Percentiles rank a stretch among this genome's conserved stretches.
phyloP scores from a whole-genome alignment of 306 rosid genomes.

The Alnus rubra region DNA sequence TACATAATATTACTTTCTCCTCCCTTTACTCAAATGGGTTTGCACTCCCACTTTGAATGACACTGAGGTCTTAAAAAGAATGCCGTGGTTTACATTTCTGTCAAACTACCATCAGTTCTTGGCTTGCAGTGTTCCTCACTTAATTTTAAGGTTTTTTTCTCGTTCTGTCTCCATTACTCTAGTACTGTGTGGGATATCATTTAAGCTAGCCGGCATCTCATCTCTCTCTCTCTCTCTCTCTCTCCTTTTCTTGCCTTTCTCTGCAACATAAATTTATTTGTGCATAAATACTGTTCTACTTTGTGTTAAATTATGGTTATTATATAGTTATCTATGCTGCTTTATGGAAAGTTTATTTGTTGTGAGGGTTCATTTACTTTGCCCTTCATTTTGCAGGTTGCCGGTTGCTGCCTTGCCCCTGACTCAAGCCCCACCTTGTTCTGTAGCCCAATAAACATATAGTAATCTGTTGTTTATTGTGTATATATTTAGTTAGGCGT shows the following conservation, averaged over 20 bases:
- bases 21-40: not conserved
- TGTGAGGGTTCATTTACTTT: not conserved
- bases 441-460: slow-evolving; percentile 27
- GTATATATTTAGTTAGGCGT: not conserved
- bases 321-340: not conserved
- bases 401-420: slow-evolving; percentile 12
- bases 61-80: too few species aligned
- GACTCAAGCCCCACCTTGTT: slow-evolving; percentile 24
- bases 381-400: slow-evolving; percentile 32
- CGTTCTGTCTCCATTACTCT: too few species aligned
- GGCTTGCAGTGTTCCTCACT: too few species aligned
- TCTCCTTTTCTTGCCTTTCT: too few species aligned
- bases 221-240: too few species aligned
- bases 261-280: not conserved
- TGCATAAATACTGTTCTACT: not conserved
- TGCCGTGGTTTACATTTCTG: too few species aligned
- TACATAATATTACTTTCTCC: too few species aligned
- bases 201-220: too few species aligned
- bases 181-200: too few species aligned
- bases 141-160: too few species aligned
- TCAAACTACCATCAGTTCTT: too few species aligned
- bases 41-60: too few species aligned
- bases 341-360: slow-evolving; percentile 1
- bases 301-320: not conserved
- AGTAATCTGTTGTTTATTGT: not conserved